phyloP scores from a whole-genome alignment of 306 rosid genomes.

The Acmispon strigosus region DNA sequence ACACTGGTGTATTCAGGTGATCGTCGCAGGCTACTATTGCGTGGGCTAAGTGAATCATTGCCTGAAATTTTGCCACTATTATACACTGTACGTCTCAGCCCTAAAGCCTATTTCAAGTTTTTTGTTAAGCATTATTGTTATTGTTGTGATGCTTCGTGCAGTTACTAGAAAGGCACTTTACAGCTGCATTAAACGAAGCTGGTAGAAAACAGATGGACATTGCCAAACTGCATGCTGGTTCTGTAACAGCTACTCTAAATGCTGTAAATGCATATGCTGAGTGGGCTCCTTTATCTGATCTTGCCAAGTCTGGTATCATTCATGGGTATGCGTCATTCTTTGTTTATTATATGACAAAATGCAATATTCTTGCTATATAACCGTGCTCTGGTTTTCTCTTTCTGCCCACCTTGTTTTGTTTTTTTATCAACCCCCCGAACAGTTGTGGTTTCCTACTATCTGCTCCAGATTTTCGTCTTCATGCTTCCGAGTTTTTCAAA shows the following conservation, averaged over 20 bases:
- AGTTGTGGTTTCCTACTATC: slow-evolving; percentile 89
- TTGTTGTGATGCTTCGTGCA: slow-evolving; percentile 40
- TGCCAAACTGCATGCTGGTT: slow-evolving; percentile 78
- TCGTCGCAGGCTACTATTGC: slow-evolving; percentile 79
- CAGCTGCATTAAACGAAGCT: slow-evolving; percentile 78
- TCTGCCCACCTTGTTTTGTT: slow-evolving; percentile 7
- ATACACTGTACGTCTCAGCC: slow-evolving; percentile 50
- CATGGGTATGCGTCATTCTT: slow-evolving; percentile 61
- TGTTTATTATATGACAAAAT: slow-evolving; percentile 8
- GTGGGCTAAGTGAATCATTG: slow-evolving; percentile 80
- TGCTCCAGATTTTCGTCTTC: slow-evolving; percentile 89
- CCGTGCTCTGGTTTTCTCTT: slow-evolving; percentile 9
- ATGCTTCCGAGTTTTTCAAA: slow-evolving; percentile 95
- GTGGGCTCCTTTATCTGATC: slow-evolving; percentile 97
- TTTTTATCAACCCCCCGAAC: slow-evolving; percentile 23
- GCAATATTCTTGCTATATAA: slow-evolving; percentile 15
- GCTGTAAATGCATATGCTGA: slow-evolving; percentile 95
- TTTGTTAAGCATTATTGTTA: slow-evolving; percentile 10
- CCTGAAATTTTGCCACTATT: slow-evolving; percentile 82
- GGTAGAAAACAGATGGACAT: slow-evolving; percentile 61
- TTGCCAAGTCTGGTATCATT: slow-evolving; percentile 81
- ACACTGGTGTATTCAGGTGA: slow-evolving; percentile 55
- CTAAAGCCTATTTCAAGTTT: slow-evolving; percentile 17
- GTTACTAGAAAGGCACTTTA: slow-evolving; percentile 82
- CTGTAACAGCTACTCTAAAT: slow-evolving; percentile 71